These are phyloP conservation scores for Talaromyces wortmannii DNA, from an alignment of 495 filamentous ascomycete genomes.

Conservation along the genomic window DNA sequence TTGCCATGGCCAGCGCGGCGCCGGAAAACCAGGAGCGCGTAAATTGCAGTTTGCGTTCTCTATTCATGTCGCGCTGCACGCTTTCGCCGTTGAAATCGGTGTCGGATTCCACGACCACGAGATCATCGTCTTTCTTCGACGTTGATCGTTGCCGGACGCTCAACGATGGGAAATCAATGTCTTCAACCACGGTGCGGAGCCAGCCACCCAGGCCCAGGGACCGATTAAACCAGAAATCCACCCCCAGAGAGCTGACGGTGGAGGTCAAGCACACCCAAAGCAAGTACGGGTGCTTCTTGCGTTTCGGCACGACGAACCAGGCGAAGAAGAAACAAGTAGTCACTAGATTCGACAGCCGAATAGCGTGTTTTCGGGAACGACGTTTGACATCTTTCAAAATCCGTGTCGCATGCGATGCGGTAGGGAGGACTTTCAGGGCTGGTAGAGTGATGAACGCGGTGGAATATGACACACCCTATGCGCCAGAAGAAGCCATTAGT, in stretches of 20 bases:
- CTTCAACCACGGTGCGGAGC: conserved; percentile 16
- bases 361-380: conserved; percentile 49
- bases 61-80: conserved; percentile 62
- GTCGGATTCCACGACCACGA: conserved; percentile 48
- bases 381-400: conserved; percentile 57
- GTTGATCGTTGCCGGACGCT: conserved; percentile 8
- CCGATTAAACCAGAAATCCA: conserved; percentile 47
- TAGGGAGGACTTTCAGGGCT: conserved; percentile 68
- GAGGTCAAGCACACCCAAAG: conserved; percentile 64
- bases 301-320: conserved; percentile 62
- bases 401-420: conserved; percentile 56
- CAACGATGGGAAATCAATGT: conserved; percentile 16
- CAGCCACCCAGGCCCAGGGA: conserved; percentile 23
- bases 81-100: conserved; percentile 74
- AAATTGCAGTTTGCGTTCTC: conserved; percentile 53
- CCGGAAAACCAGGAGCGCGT: conserved; percentile 55
- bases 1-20: conserved; percentile 62
- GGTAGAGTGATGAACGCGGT: conserved; percentile 67
- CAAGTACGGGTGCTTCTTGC: conserved; percentile 75
- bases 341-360: conserved; percentile 55
- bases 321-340: conserved; percentile 61
- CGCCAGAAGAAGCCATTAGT: not conserved
- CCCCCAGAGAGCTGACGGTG: conserved; percentile 44
- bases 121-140: conserved; percentile 62
- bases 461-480: conserved; percentile 78